phyloP scores from a whole-genome alignment of 805 yeast species.

The Suhomyces prunicola region DNA sequence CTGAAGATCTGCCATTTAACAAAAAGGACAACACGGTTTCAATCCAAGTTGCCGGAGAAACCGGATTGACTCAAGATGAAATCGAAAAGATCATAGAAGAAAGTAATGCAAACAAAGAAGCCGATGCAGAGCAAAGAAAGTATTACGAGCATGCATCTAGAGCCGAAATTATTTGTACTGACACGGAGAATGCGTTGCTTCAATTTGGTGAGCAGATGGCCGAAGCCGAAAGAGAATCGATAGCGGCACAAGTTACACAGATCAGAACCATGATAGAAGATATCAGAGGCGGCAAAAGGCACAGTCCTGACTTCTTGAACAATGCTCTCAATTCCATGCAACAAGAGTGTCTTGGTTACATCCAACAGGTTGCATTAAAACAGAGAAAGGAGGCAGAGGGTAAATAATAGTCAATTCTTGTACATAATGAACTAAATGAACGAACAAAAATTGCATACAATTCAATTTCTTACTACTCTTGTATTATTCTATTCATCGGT shows the following conservation, averaged over 20 bases:
- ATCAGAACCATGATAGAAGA: slow-evolving; percentile 32
- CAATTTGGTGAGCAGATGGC: slow-evolving; percentile 59
- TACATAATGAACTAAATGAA: not conserved
- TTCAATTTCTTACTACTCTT: not conserved
- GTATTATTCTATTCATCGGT: slow-evolving; percentile 27
- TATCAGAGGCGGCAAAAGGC: slow-evolving; percentile 27
- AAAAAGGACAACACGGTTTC: slow-evolving; percentile 50
- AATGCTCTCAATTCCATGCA: slow-evolving; percentile 39
- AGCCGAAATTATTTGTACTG: slow-evolving; percentile 77
- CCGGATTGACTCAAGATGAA: slow-evolving; percentile 62
- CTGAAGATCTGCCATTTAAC: slow-evolving; percentile 35
- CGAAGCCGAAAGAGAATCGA: slow-evolving; percentile 43
- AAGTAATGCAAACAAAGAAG: slow-evolving; percentile 59
- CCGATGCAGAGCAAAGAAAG: slow-evolving; percentile 57
- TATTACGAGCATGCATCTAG: slow-evolving; percentile 71
- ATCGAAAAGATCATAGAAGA: slow-evolving; percentile 61
- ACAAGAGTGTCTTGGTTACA: slow-evolving; percentile 35
- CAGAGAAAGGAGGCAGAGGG: slow-evolving; percentile 19
- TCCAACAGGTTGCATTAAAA: slow-evolving; percentile 36
- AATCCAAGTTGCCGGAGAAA: slow-evolving; percentile 45
- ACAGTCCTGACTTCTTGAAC: slow-evolving; percentile 31
- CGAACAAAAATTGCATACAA: not conserved
- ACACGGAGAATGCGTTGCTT: slow-evolving; percentile 79
- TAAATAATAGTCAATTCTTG: not conserved
- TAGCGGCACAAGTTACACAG: slow-evolving; percentile 15